Evolutionary conservation across 495 filamentous ascomycete genomes (phyloP), one percentile per base, ranked within the genome.

Genomic region (Talaromyces wortmannii): DNA sequence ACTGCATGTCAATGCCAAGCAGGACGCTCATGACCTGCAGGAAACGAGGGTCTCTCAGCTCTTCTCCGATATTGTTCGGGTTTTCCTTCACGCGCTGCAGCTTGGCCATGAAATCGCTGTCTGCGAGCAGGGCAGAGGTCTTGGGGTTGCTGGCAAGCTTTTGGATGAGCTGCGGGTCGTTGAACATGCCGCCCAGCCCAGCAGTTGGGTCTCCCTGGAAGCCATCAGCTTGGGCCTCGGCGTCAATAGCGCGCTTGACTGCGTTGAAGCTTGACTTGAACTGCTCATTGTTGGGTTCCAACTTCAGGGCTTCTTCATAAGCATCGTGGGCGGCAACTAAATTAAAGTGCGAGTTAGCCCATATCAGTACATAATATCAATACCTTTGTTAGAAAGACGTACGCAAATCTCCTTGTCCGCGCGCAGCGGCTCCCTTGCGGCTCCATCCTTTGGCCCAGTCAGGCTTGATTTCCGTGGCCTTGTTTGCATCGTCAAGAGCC

Each of bases 371-470:
- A 7, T 16, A 10, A 31, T 29, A 31, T 2, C 23, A 53, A 48
- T n/a, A 42, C 0, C 6, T 31, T 6, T 1, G 13, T 45, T 8
- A 47, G 8, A 36, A 33, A 43, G 12, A 71, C 79, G 58, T 77
- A 88, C 84, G 62, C 16, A 97, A 82, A 66, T 97, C 91, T 42
- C 90, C 88, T 48, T 83, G 72, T 10, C 94, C 94, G 70, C 94
- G 94, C 30, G 89, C 77, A 50, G 94, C 94, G 46, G 92, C 87
- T 40, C 91, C 94, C 74, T 96, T 97, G 48, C 94, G 84, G 45
- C 85, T 83, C 83, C 90, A 94, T 62, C 94, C 95, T 72, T 97
- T 96, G 33, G 91, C 87, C 95, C 95, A 98, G 76, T 97, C 92
- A 12, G 94, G 88, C 78, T 97, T 97, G 68, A 97, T 74, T 76